Evolutionary conservation across 805 yeast species (phyloP), one percentile per base, ranked within the genome.

Genomic region (Saccharomycopsis guyanensis): DNA sequence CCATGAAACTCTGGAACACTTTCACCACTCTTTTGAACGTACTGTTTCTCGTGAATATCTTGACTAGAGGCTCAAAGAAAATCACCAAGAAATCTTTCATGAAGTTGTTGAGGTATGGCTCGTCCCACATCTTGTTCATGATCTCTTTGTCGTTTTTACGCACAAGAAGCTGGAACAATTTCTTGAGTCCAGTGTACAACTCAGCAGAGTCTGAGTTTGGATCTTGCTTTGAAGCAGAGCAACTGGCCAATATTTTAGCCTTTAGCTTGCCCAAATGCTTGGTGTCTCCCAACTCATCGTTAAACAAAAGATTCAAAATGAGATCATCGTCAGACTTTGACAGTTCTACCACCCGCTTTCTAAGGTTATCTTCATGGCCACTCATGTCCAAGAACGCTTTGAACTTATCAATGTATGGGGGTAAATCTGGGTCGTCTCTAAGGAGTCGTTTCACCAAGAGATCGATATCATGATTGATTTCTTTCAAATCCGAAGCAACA

Each of bases 41-140:
- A 3, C 91, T 85, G 27, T 74, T 71, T 50, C 76, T 76, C 66
- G 85, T 82, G 1, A 86, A 70, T 24, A 71, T 71, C 18, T 22
- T 47, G 46, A 85, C 80, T 59, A 86, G 65, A 1, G 94, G 93
- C 52, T 80, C 82, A 59, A 83, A 85, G 52, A 85, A 78, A 52
- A 84, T 67, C 1, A 86, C 68, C 40, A 93, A 70, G 24, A 87
- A 68, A 40, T 85, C 86, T 53, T 83, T 83, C 47, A 89, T 67
- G 36, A 91, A 70, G 32, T 71, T 71, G n/a, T 88, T 80, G 39
- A 94, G 66, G 53, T 84, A 86, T 0, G 91, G 87, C 55, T 89
- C 95, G 39, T 77, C 78, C 95, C 96, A 86, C 37, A 89, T 59
- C 57, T 81, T 80, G 56, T 79, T 80, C 68, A 89, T 63, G 37